Base-by-base conservation (phyloP, 305 asterid genomes). In the Fraxinus angustifolia region DNA sequence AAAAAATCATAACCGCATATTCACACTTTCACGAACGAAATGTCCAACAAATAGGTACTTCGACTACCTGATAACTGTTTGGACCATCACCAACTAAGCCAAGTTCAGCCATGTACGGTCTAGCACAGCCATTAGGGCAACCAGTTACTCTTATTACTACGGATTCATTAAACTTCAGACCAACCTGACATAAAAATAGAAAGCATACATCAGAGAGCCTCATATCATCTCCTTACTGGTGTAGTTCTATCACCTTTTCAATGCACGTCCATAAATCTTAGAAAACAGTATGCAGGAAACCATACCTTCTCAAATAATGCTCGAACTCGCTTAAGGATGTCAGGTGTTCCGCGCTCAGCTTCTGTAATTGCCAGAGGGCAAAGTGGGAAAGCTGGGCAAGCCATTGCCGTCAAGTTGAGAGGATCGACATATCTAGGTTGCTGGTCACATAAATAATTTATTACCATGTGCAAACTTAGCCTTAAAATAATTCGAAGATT, bases 61-160 rank as follows among this genome's bases (percentile, higher is more conserved):
- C 65, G 4, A 16, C 42, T 85, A 93, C 99, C 97, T 95, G 99
- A 83, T 95, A 95, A 85, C 97, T 92, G 80, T 95, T 95, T 78
- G 99, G 96, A 73, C 96, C 99, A 87, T 92, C 97, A 71, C 99
- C 99, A 76, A 95, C 97, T 79, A 95, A 88, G 79, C 98, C 99
- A 53, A 95, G 97, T 87, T 95, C 99, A 91, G 99, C 99, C 99
- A 95, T 92, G 91, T 95, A 95, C 3, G 99, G 98, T 84, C 99
- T 89, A 78, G 97, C 98, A 85, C 99, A 95, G 8, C 99, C 99
- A 87, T 95, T 95, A 79, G 99, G 99, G 88, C 99, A 95, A 70
- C 99, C 99, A 1, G 99, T 95, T 76, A 95, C 81, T 91, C 99
- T 90, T 86, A 95, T 86, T 77, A 93, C 97, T 60, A 95, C 82